Evolutionary conservation across 441 rosid species (phyloP).

Genomic region (Eutrema salsugineum): DNA sequence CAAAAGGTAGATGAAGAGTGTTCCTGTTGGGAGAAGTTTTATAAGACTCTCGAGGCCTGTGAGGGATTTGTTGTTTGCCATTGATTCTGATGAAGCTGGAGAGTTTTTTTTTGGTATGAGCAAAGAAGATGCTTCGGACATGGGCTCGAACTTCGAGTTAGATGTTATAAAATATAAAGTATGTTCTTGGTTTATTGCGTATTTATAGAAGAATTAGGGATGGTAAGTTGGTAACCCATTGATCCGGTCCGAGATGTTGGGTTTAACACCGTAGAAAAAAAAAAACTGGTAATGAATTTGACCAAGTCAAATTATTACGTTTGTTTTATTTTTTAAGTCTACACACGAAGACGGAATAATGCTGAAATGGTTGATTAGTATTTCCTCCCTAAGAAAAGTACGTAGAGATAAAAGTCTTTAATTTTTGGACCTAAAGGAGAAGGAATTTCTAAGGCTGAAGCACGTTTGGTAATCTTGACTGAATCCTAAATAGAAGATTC

Average conservation of each 20-base stretch:
- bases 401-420: background rate
- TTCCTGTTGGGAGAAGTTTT: slow-evolving; percentile 89
- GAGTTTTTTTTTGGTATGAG: slow-evolving; percentile 22
- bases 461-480: slow-evolving; percentile 7
- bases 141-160: background rate
- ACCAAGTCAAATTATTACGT: slow-evolving; percentile 9
- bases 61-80: slow-evolving; percentile 41
- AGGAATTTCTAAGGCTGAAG: background rate
- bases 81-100: slow-evolving; percentile 24
- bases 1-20: slow-evolving; percentile 75
- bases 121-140: slow-evolving; percentile 21
- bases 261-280: slow-evolving; percentile 14
- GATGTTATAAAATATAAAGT: slow-evolving; percentile 14
- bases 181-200: slow-evolving; percentile 11
- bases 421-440: background rate
- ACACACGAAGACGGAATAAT: slow-evolving; percentile 6
- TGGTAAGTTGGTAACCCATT: slow-evolving; percentile 18
- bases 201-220: slow-evolving; percentile 17
- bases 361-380: slow-evolving; percentile 4
- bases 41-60: slow-evolving; percentile 60
- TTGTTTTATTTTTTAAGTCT: background rate
- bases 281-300: slow-evolving; percentile 7
- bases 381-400: background rate
- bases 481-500: slow-evolving; percentile 4
- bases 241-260: slow-evolving; percentile 28